These are phyloP conservation scores for Triticum turgidum DNA, from an alignment of 176 grass and related monocot genomes.

Conservation along the genomic window DNA sequence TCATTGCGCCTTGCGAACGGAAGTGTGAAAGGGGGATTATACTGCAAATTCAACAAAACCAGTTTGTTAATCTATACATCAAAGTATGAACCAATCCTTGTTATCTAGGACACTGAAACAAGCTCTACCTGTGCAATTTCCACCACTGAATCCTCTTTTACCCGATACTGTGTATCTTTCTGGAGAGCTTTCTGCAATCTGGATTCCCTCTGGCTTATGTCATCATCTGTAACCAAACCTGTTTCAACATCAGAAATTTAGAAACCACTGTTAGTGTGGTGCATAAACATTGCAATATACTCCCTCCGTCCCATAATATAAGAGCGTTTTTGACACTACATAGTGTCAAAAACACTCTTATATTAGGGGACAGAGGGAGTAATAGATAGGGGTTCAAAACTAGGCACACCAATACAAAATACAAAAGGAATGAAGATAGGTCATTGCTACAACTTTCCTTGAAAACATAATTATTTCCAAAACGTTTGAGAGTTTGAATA, in stretches of 20 bases:
- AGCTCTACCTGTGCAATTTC: conserved; percentile 87
- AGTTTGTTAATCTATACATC: conserved; percentile 8
- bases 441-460: background rate
- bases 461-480: background rate
- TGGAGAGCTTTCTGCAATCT: conserved; percentile 60
- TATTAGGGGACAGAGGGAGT: too few relatives aligned
- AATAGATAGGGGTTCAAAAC: background rate
- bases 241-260: conserved; percentile 21
- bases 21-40: conserved; percentile 92
- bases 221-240: conserved; percentile 91
- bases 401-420: background rate
- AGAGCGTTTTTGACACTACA: too few relatives aligned
- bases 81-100: background rate
- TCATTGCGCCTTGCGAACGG: conserved; percentile 86
- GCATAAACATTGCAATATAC: background rate
- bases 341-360: too few relatives aligned
- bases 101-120: conserved; percentile 15
- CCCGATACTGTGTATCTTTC: conserved; percentile 58
- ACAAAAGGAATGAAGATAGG: background rate
- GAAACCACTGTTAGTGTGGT: background rate
- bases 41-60: conserved; percentile 56
- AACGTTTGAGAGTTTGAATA: background rate
- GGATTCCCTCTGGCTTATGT: conserved; percentile 56
- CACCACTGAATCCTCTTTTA: conserved; percentile 57
- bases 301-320: too few relatives aligned